phyloP scores from a whole-genome alignment of 129 eudicot species.

The Escallonia rubra region DNA sequence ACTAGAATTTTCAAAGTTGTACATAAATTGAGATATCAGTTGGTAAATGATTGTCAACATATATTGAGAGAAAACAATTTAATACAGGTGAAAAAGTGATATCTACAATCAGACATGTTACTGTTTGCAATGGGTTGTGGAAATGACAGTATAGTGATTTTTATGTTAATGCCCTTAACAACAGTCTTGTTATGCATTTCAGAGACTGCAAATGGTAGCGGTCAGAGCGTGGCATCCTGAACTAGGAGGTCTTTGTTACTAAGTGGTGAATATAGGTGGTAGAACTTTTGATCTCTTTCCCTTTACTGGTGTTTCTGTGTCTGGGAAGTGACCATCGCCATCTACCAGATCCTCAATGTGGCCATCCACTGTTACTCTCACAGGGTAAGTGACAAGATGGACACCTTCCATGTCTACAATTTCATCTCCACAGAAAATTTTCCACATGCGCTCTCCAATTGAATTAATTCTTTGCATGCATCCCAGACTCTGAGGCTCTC shows the following conservation, averaged over 20 bases:
- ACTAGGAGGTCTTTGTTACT: slow-evolving; percentile 10
- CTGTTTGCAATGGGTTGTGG: no score
- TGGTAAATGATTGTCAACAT: no score
- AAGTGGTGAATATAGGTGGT: slow-evolving; percentile 74
- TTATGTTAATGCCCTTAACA: no score
- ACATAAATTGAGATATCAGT: no score
- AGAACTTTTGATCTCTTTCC: slow-evolving; percentile 70
- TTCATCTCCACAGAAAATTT: slow-evolving; percentile 55
- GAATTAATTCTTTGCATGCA: slow-evolving; percentile 49
- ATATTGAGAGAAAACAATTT: no score
- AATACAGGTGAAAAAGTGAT: no score
- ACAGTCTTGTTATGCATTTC: no score
- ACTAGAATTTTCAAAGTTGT: no score
- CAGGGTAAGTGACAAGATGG: slow-evolving; percentile 75
- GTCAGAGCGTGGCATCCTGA: no score
- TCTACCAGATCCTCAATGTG: slow-evolving; percentile 42
- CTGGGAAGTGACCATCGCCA: slow-evolving; percentile 50
- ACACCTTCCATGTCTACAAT: slow-evolving; percentile 79
- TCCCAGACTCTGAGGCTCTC: slow-evolving; percentile 56
- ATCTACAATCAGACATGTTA: no score
- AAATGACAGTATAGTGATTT: no score
- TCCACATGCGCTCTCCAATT: slow-evolving; percentile 75
- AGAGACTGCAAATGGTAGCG: no score
- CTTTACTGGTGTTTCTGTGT: slow-evolving; percentile 62
- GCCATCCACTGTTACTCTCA: slow-evolving; percentile 56